Evolutionary conservation across 495 filamentous ascomycete species (phyloP), one percentile per base, ranked within the genome.

Genomic region (Xylaria acuta): DNA sequence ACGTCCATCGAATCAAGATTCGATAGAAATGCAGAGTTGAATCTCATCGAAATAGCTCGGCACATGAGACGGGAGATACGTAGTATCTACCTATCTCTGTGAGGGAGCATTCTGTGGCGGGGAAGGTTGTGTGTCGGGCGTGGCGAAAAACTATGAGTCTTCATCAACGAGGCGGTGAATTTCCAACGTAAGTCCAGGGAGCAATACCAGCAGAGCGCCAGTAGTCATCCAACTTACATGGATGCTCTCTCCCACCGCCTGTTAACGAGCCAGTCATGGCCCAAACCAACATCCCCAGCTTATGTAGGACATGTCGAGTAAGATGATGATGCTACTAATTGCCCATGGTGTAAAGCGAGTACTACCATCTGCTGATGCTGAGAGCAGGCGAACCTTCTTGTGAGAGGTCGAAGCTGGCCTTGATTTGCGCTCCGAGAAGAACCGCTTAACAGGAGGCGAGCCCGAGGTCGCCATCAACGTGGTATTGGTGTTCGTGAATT

Each of bases 81-180:
- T n/a, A n/a, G n/a, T n/a, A n/a, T n/a, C n/a, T n/a, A n/a, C n/a
- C n/a, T 56, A 43, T 30, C 25, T 25, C 30, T 25, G 30, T 2
- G 16, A 30, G 45, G 9, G 43, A 40, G 25, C 34, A 16, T 47
- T 25, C 5, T 16, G n/a, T 32, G 1, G 3, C 40, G 7, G 16
- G 63, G 5, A 32, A n/a, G 3, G 14, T 47, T 22, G 38, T 14
- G 34, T 25, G n/a, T 62, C 5, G 8, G 18, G 3, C 40, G 62
- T 64, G 41, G 62, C 62, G 12, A 56, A 27, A 25, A 49, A 22
- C 8, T 16, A 64, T 27, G 38, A 43, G 20, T 30, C 38, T 5
- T 49, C 16, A 8, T 27, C 38, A 36, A 59, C 6, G 32, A 60
- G 43, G 65, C 65, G 65, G 65, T 67, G 65, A 67, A 34, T 25